Evolutionary conservation across 2,329 filamentous ascomycete genomes (phyloP).

Genomic region (Cordyceps javanica): DNA sequence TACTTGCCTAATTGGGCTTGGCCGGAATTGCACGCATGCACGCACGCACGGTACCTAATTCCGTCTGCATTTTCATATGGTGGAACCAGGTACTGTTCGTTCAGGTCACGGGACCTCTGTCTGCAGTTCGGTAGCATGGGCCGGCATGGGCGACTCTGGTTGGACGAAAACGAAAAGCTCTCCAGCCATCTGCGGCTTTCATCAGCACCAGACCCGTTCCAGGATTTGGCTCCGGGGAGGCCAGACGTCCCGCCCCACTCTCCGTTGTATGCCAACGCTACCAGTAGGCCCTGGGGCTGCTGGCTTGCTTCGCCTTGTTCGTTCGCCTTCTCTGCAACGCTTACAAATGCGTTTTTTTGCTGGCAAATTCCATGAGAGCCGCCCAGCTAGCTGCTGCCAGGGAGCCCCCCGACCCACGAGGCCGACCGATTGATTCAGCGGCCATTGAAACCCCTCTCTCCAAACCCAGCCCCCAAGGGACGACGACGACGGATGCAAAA

Average conservation of each 20-base stretch:
- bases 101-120: background rate
- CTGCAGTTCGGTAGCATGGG: background rate
- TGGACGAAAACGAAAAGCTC: no score
- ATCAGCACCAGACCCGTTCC: background rate
- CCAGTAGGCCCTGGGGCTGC: no score
- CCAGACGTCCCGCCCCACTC: background rate
- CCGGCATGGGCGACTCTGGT: background rate
- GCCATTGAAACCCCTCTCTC: no score
- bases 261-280: no score
- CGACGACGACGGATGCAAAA: no score
- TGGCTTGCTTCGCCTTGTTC: no score
- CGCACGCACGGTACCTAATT: background rate
- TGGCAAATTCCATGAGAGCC: slow-evolving; percentile 13
- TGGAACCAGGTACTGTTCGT: background rate
- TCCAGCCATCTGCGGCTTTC: background rate
- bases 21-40: no score
- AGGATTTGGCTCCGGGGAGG: slow-evolving; percentile 8
- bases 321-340: background rate
- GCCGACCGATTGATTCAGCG: background rate
- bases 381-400: no score
- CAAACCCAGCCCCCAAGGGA: no score
- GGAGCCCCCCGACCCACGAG: background rate
- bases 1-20: background rate
- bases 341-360: slow-evolving; percentile 13
- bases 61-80: background rate